These are phyloP conservation scores for Jackrogersella minutella DNA, from an alignment of 495 filamentous ascomycete genomes.

Conservation along the genomic window DNA sequence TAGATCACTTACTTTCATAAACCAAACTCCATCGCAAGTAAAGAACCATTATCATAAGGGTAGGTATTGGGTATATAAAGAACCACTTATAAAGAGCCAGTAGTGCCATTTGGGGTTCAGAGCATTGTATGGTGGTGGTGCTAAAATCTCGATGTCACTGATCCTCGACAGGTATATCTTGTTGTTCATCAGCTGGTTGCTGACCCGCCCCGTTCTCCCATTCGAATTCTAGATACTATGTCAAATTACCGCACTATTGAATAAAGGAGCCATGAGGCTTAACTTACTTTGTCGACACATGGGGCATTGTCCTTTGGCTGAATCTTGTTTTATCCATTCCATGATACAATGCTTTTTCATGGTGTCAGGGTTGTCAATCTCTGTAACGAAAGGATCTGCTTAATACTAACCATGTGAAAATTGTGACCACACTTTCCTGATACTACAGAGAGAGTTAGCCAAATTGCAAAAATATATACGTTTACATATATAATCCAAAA, in stretches of 20 bases:
- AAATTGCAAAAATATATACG: no score
- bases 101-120: background rate
- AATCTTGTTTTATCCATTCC: slow-evolving; percentile 95
- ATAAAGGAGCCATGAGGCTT: background rate
- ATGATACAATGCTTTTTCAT: slow-evolving; percentile 83
- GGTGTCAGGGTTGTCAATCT: slow-evolving; percentile 31
- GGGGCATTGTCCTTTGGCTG: slow-evolving; percentile 91
- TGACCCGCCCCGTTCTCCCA: slow-evolving; percentile 53
- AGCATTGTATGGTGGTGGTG: background rate
- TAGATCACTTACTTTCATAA: slow-evolving; percentile 13
- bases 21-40: background rate
- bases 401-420: slow-evolving; percentile 84
- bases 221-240: slow-evolving; percentile 67
- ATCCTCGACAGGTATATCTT: slow-evolving; percentile 31
- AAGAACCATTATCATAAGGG: background rate
- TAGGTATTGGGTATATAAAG: background rate
- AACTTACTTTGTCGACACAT: slow-evolving; percentile 95
- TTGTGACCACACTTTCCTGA: slow-evolving; percentile 96
- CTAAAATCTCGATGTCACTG: slow-evolving; percentile 7
- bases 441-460: slow-evolving; percentile 61
- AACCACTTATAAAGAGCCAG: background rate
- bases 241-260: slow-evolving; percentile 10
- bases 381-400: background rate
- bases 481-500: no score
- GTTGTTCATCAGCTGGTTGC: slow-evolving; percentile 29